Percentiles rank a stretch among this genome's conserved stretches.
Conservation (phyloP, 352 stramenopile genomes). For the Phytopythium sindhum region DNA sequence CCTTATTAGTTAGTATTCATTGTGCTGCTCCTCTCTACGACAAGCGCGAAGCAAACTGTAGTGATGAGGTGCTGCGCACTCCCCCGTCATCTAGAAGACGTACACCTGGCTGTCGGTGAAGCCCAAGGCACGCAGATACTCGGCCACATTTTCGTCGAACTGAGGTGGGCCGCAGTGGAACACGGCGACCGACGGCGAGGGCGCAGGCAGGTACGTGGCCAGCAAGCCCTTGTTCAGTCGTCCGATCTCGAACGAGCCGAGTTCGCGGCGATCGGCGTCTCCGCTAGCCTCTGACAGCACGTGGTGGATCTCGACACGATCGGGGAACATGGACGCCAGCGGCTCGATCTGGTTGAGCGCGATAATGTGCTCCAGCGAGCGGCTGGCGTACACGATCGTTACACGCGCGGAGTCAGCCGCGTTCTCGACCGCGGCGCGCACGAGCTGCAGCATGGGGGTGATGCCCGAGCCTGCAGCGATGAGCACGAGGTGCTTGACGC, state of each 20-base stretch:
- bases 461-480: slow-evolving; percentile 78
- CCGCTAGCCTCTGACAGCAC: slow-evolving; percentile 44
- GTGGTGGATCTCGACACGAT: slow-evolving; percentile 63
- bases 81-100: slow-evolving; percentile 35
- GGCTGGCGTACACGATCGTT: slow-evolving; percentile 75
- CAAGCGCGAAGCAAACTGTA: background rate
- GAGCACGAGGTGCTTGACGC: slow-evolving; percentile 63
- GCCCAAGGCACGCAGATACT: slow-evolving; percentile 38
- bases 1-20: background rate
- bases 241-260: slow-evolving; percentile 50
- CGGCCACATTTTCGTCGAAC: slow-evolving; percentile 63
- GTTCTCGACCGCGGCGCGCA: slow-evolving; percentile 65
- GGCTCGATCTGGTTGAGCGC: slow-evolving; percentile 69
- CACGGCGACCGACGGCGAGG: slow-evolving; percentile 36
- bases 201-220: slow-evolving; percentile 39
- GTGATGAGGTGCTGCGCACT: background rate
- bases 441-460: slow-evolving; percentile 80
- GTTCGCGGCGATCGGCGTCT: slow-evolving; percentile 36
- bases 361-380: slow-evolving; percentile 64
- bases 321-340: slow-evolving; percentile 74
- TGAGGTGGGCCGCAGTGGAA: slow-evolving; percentile 72
- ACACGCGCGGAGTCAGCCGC: slow-evolving; percentile 51
- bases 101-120: slow-evolving; percentile 59
- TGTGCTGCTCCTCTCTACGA: background rate
- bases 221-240: slow-evolving; percentile 46